Evolutionary conservation across 139 green algal species (phyloP).

Genomic region (Asterochloris erici): DNA sequence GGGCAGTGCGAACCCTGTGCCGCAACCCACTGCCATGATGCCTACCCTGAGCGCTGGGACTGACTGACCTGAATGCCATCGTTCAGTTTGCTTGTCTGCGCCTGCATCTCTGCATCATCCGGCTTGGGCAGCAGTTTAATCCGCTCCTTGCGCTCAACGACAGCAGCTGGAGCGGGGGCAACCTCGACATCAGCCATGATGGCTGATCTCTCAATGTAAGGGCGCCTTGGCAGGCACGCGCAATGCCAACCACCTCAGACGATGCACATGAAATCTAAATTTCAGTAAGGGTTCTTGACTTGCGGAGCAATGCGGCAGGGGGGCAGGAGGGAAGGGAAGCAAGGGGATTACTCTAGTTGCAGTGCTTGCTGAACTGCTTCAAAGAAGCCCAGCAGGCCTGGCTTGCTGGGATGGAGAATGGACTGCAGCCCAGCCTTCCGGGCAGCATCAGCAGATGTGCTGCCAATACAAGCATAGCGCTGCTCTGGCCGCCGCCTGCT

Average conservation of each 20-base stretch:
- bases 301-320: no score
- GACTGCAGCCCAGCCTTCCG: slow-evolving; percentile 40
- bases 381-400: slow-evolving; percentile 68
- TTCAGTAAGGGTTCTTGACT: no score
- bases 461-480: slow-evolving; percentile 73
- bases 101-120: slow-evolving; percentile 26
- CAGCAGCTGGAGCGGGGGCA: not conserved
- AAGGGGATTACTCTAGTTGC: no score
- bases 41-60: no score
- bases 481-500: slow-evolving; percentile 28
- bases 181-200: no score
- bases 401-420: slow-evolving; percentile 57
- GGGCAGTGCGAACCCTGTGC: no score
- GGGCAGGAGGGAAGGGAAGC: no score
- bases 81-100: slow-evolving; percentile 22
- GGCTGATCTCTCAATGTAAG: no score
- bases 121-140: slow-evolving; percentile 23
- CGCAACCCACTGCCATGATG: no score
- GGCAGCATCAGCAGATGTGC: slow-evolving; percentile 66
- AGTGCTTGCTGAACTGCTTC: slow-evolving; percentile 45
- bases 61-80: not conserved
- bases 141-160: not conserved
- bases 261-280: no score
- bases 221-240: no score
- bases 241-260: no score